phyloP scores from a whole-genome alignment of 1,139 yeast genomes.

The Candida dubliniensis region DNA sequence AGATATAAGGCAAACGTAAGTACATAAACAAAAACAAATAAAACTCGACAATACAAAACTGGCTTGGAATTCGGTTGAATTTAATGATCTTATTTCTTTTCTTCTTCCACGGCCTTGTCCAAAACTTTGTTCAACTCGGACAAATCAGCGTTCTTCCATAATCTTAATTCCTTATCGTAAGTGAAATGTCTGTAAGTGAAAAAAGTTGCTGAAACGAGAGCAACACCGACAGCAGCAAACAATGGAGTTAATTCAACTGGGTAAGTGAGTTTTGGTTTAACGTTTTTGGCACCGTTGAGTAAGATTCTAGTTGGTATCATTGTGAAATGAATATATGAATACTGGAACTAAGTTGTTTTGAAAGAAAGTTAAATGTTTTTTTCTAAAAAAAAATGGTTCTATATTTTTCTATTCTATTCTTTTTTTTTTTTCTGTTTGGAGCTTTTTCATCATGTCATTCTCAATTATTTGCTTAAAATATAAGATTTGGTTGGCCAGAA shows the following conservation, averaged over 20 bases:
- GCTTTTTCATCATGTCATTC: conserved; percentile 4
- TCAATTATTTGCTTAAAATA: conserved; percentile 6
- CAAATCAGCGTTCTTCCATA: conserved; percentile 65
- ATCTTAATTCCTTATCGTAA: conserved; percentile 65
- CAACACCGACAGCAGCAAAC: conserved; percentile 60
- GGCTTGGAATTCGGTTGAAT: background rate
- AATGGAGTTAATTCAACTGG: conserved; percentile 83
- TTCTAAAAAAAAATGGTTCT: conserved; percentile 4
- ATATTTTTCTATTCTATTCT: conserved; percentile 1
- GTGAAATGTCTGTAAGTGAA: conserved; percentile 75
- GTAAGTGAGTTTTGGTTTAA: conserved; percentile 26
- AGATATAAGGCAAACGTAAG: background rate
- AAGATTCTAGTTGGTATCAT: conserved; percentile 61
- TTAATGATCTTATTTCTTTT: conserved; percentile 19
- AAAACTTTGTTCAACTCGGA: conserved; percentile 60
- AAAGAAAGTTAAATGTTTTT: background rate
- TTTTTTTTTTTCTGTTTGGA: background rate
- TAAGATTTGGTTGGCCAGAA: conserved; percentile 18
- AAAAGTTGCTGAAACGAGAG: conserved; percentile 61
- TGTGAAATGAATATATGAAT: conserved; percentile 5
- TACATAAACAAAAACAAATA: background rate
- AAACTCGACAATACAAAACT: background rate
- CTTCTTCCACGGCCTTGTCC: conserved; percentile 45
- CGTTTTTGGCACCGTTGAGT: conserved; percentile 46
- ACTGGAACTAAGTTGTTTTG: background rate